These are phyloP conservation scores for Retiboletus flavoniger DNA, from an alignment of 1,284 basidiomycete species.

Conservation along the genomic window DNA sequence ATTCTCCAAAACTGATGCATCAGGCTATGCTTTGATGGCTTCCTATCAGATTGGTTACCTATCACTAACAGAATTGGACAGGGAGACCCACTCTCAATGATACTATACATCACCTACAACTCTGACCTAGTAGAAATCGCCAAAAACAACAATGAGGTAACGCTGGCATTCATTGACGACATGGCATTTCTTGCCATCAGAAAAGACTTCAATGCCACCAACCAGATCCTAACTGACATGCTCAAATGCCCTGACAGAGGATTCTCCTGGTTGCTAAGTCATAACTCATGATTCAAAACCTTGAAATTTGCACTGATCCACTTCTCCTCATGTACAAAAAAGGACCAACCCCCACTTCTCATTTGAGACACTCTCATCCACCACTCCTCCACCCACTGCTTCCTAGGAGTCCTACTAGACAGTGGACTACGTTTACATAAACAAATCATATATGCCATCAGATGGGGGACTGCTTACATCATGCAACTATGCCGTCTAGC, in stretches of 20 bases:
- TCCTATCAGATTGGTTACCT: conserved; percentile 11
- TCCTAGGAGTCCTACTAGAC: conserved; percentile 4
- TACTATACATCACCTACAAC: conserved; percentile 32
- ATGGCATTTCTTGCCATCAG: conserved; percentile 1
- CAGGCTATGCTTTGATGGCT: conserved; percentile 20
- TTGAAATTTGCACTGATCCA: conserved; percentile 17
- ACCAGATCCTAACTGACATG: neutral
- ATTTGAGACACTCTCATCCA: neutral
- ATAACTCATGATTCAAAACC: conserved; percentile 13
- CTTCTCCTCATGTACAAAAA: neutral
- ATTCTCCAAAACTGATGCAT: conserved; percentile 10
- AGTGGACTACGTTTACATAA: neutral
- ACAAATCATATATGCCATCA: neutral
- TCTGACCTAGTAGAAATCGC: conserved; percentile 25
- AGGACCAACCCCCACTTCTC: neutral
- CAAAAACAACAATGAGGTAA: neutral
- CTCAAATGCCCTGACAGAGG: neutral
- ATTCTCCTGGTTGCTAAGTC: neutral
- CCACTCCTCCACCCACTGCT: neutral
- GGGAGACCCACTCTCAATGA: conserved; percentile 32
- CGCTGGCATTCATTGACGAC: conserved; percentile 7
- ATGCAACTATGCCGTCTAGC: conserved; percentile 4
- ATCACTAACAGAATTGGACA: conserved; percentile 33
- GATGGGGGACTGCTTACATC: neutral
- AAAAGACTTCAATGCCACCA: neutral